phyloP scores from a whole-genome alignment of 1,284 basidiomycete genomes.

The Ceratobasidium sp. region DNA sequence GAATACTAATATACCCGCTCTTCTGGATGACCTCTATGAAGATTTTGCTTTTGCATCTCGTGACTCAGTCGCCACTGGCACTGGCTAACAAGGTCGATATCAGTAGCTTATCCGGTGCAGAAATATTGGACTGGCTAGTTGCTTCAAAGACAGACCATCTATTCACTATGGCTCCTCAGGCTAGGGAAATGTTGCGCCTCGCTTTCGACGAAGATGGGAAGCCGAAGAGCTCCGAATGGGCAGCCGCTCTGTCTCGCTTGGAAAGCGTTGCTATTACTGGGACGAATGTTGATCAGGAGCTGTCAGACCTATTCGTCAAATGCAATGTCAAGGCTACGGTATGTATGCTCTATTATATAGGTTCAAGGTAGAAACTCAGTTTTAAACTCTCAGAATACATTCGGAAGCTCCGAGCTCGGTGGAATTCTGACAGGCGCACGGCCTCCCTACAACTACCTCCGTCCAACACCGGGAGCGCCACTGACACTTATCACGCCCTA shows the following conservation, averaged over 20 bases:
- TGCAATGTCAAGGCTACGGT: slow-evolving; percentile 11
- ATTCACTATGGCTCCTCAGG: neutral
- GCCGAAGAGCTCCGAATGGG: neutral
- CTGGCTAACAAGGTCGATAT: neutral
- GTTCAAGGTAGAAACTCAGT: no score
- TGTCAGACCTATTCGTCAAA: slow-evolving; percentile 1
- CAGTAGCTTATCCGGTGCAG: neutral
- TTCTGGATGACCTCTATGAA: slow-evolving; percentile 1
- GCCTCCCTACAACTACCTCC: slow-evolving; percentile 3
- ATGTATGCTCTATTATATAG: no score
- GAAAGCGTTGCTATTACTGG: neutral
- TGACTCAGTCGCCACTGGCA: neutral
- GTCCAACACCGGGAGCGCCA: neutral
- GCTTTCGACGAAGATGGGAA: neutral
- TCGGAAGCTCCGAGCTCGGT: slow-evolving; percentile 16
- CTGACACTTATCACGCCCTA: neutral
- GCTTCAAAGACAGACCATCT: neutral
- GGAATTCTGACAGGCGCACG: neutral
- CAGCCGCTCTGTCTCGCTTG: neutral
- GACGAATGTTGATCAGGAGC: neutral
- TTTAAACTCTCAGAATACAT: neutral
- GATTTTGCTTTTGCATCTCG: neutral
- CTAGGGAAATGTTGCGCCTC: neutral
- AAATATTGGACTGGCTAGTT: neutral
- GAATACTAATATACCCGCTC: neutral